These are phyloP conservation scores for Aspergillus incahuasiensis DNA, from an alignment of 495 filamentous ascomycete genomes.

Conservation along the genomic window DNA sequence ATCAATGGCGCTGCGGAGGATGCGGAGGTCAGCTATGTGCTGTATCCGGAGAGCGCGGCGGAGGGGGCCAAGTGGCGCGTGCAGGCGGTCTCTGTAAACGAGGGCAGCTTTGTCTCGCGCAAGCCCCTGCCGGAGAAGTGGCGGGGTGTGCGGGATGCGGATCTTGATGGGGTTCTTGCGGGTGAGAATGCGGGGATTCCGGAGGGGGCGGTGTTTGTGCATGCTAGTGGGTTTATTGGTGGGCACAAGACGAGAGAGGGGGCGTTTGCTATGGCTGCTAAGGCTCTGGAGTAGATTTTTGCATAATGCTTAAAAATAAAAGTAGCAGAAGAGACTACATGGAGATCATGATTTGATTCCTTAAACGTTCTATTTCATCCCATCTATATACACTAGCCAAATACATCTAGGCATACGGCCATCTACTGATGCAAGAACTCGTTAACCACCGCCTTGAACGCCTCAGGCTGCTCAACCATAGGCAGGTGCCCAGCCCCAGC, in stretches of 20 bases:
- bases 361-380: not conserved
- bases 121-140: constrained; percentile 87
- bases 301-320: too few species aligned
- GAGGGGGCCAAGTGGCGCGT: constrained; percentile 83
- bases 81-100: constrained; percentile 74
- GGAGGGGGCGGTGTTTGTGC: constrained; percentile 80
- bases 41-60: constrained; percentile 76
- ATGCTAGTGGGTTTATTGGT: constrained; percentile 93
- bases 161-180: constrained; percentile 69
- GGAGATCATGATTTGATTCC: too few species aligned
- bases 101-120: constrained; percentile 82
- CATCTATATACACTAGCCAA: constrained; percentile 9
- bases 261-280: constrained; percentile 79
- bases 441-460: constrained; percentile 58
- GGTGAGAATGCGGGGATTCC: constrained; percentile 48
- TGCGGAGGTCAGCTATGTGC: constrained; percentile 66
- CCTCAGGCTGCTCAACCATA: constrained; percentile 70
- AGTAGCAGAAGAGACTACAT: too few species aligned
- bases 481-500: constrained; percentile 71
- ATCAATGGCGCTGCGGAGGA: constrained; percentile 25
- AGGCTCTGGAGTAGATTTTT: constrained; percentile 53
- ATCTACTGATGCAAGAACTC: constrained; percentile 41
- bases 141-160: constrained; percentile 83
- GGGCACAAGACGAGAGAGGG: constrained; percentile 89
- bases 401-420: too few species aligned